Conservation (phyloP, 768 basidiomycete genomes). For the Trametes meyenii region DNA sequence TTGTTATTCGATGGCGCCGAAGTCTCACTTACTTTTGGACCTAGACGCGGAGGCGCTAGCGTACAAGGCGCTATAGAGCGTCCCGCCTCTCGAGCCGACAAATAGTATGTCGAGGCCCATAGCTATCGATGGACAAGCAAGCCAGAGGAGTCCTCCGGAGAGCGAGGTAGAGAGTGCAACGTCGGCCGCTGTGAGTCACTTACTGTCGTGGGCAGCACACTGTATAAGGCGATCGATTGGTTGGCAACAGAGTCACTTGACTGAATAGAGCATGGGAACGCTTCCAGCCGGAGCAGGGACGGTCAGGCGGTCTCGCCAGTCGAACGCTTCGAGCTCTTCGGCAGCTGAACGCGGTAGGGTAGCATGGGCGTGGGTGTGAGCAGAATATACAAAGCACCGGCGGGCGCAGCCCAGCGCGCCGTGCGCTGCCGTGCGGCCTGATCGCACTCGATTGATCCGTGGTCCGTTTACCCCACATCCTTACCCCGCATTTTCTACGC, state of each 20-base stretch:
- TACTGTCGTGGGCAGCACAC: slow-evolving; percentile 3
- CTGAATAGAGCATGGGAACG: slow-evolving; percentile 10
- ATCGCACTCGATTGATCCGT: slow-evolving; percentile 14
- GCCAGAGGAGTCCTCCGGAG: background rate
- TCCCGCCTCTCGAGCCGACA: slow-evolving; percentile 16
- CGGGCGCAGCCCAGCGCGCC: background rate
- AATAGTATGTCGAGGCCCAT: slow-evolving; percentile 23
- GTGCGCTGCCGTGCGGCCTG: slow-evolving; percentile 10
- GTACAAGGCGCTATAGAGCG: slow-evolving; percentile 10
- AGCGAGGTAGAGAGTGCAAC: background rate
- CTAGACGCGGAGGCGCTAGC: slow-evolving; percentile 10
- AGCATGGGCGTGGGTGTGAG: background rate
- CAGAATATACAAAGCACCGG: background rate
- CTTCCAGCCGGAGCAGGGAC: background rate
- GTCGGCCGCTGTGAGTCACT: slow-evolving; percentile 12
- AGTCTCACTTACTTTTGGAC: slow-evolving; percentile 11
- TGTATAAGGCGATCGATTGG: slow-evolving; percentile 25
- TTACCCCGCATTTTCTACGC: slow-evolving; percentile 20
- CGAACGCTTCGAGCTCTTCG: slow-evolving; percentile 2
- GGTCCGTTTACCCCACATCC: slow-evolving; percentile 16
- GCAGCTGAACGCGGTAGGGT: slow-evolving; percentile 13
- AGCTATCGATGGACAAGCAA: slow-evolving; percentile 12
- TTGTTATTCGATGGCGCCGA: background rate
- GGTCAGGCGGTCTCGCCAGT: slow-evolving; percentile 22
- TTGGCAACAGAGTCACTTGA: slow-evolving; percentile 21